Evolutionary conservation across 805 yeast genomes (phyloP).

Genomic region (Wickerhamiella parazyma): DNA sequence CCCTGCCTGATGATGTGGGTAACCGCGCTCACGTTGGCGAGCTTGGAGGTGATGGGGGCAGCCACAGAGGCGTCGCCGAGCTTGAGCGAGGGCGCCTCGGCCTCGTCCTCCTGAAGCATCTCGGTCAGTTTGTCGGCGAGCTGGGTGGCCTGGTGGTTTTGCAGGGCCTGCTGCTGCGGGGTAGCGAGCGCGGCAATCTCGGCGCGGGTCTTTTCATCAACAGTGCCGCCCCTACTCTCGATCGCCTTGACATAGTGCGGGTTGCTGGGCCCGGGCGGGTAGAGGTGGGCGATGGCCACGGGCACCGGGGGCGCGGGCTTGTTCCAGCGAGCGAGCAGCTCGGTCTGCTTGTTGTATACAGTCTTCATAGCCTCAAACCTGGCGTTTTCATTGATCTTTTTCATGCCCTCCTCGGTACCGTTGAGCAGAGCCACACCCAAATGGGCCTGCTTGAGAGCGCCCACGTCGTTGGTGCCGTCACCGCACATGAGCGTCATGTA

Average conservation of each 20-base stretch:
- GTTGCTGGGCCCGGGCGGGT: conserved; percentile 89
- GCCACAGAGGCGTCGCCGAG: conserved; percentile 98
- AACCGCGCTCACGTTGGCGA: conserved; percentile 83
- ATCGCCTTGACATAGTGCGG: conserved; percentile 79
- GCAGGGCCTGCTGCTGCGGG: conserved; percentile 21
- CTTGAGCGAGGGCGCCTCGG: conserved; percentile 83
- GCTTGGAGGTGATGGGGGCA: conserved; percentile 94
- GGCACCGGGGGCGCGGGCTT: conserved; percentile 68
- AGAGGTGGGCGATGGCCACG: conserved; percentile 74
- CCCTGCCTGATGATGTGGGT: conserved; percentile 94
- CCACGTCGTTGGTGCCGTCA: conserved; percentile 99
- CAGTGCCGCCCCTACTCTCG: conserved; percentile 67
- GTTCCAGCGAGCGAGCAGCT: conserved; percentile 66
- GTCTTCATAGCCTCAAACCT: conserved; percentile 48
- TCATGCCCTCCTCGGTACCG: conserved; percentile 90
- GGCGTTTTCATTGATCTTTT: conserved; percentile 71
- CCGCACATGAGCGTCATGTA: conserved; percentile 97
- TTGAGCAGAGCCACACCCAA: conserved; percentile 95
- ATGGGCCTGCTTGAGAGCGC: conserved; percentile 97
- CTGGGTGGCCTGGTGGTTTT: conserved; percentile 27
- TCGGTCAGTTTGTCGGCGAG: conserved; percentile 55
- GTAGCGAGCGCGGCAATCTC: conserved; percentile 32
- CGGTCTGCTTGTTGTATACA: conserved; percentile 75
- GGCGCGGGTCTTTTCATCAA: conserved; percentile 39
- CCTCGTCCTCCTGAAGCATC: conserved; percentile 40